These are phyloP conservation scores for Talaromyces wortmannii DNA, from an alignment of 495 filamentous ascomycete genomes.

Conservation along the genomic window DNA sequence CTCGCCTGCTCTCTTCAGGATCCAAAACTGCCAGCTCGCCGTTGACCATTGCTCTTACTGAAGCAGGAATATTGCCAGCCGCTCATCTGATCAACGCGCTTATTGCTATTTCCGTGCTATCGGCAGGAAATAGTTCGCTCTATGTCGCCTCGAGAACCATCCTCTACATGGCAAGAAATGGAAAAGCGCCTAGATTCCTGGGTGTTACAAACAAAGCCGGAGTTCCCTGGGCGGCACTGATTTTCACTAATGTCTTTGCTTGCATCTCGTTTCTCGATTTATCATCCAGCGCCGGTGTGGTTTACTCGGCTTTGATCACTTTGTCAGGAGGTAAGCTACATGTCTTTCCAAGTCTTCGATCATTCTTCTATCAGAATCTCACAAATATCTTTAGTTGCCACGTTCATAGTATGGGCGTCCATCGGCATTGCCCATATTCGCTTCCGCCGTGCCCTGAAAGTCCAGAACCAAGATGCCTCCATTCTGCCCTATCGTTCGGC, in stretches of 20 bases:
- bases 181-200: constrained; percentile 60
- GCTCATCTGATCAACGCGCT: constrained; percentile 66
- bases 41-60: constrained; percentile 64
- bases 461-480: constrained; percentile 44
- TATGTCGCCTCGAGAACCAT: constrained; percentile 63
- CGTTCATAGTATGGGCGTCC: constrained; percentile 61
- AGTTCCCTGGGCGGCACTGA: constrained; percentile 57
- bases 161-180: constrained; percentile 57
- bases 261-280: constrained; percentile 63
- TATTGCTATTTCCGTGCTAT: constrained; percentile 62
- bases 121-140: constrained; percentile 62
- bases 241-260: constrained; percentile 57
- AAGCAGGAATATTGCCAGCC: constrained; percentile 60
- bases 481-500: constrained; percentile 53
- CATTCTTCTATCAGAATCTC: constrained; percentile 10
- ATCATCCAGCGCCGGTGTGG: constrained; percentile 49
- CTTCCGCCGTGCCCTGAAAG: constrained; percentile 50
- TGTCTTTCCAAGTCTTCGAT: constrained; percentile 21
- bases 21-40: constrained; percentile 58
- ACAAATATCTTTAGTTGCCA: constrained; percentile 47
- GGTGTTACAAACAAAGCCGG: constrained; percentile 56
- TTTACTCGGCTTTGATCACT: constrained; percentile 36
- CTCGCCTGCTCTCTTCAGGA: constrained; percentile 30
- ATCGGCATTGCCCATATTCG: constrained; percentile 64
- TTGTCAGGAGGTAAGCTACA: constrained; percentile 34